These are phyloP conservation scores for Calcarisporium arbuscula DNA, from an alignment of 2,329 filamentous ascomycete species.

Conservation along the genomic window DNA sequence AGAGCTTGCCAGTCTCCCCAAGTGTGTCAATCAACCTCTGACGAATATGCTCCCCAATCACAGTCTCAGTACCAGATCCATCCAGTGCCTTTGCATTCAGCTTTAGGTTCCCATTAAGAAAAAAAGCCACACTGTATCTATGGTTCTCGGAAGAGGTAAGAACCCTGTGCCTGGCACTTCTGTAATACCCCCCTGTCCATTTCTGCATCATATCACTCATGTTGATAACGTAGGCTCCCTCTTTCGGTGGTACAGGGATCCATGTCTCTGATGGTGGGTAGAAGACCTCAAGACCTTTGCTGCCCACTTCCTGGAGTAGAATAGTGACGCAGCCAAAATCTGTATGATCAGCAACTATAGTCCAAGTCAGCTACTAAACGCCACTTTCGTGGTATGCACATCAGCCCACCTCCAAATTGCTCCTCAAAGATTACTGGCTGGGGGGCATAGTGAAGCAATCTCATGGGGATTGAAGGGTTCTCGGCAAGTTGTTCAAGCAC, in stretches of 20 bases:
- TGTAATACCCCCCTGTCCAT: constrained; percentile 22
- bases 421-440: neutral
- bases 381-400: too few species aligned
- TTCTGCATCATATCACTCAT: constrained; percentile 29
- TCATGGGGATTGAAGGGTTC: too few species aligned
- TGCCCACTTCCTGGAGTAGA: constrained; percentile 20
- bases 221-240: constrained; percentile 28
- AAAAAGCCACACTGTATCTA: constrained; percentile 21
- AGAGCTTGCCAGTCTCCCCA: constrained; percentile 5
- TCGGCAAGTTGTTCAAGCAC: too few species aligned
- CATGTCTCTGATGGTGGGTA: constrained; percentile 19
- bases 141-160: constrained; percentile 17
- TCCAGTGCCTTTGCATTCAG: constrained; percentile 4
- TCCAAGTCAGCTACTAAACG: too few species aligned
- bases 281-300: constrained; percentile 20
- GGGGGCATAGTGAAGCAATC: too few species aligned
- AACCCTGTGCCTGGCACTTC: constrained; percentile 24
- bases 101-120: constrained; percentile 17
- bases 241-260: constrained; percentile 22
- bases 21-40: constrained; percentile 4
- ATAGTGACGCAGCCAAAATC: constrained; percentile 22
- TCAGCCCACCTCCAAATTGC: neutral
- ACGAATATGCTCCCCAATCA: constrained; percentile 7
- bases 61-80: constrained; percentile 2
- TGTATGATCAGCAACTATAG: constrained; percentile 21